Base-by-base conservation (phyloP, 1,284 basidiomycete species). In the Melampsora americana region DNA sequence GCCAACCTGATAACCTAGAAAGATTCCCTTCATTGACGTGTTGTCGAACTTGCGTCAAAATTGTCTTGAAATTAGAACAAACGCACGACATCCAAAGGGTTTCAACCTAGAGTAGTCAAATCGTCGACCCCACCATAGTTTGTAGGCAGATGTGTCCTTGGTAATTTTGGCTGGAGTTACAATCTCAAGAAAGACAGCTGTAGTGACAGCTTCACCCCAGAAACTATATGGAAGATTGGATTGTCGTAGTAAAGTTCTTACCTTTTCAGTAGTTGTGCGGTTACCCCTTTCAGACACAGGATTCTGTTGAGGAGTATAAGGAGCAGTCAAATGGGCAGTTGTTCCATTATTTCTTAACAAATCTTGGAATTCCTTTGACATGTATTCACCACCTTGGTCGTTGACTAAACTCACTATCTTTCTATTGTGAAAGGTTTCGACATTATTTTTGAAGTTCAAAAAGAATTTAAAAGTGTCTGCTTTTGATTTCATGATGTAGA, bases 381-480 rank as follows among this genome's bases (percentile, higher is more conserved):
- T n/a, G n/a, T n/a, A n/a, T n/a, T n/a, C n/a, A n/a, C 82, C 79
- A 48, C 80, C 78, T 79, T 83, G 71, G 78, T 83, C 85, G 77
- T 80, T n/a, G 64, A 80, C 78, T 2, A 82, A 83, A 2, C 83
- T 81, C n/a, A n/a, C n/a, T n/a, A n/a, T n/a, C n/a, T n/a, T n/a
- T n/a, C n/a, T n/a, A n/a, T 72, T 85, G 81, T 79, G 78, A 26
- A 78, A 68, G 28, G 77, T 79, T 66, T 82, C 79, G 5, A 78
- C 78, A 71, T 77, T 73, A 0, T 81, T 79, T 59, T 83, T 81
- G 78, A 81, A 85, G 3, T 77, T 46, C 65, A 80, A 79, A 77
- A 85, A 83, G 12, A 62, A 44, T 30, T 23, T 5, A 32, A 72
- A 65, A 23, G 70, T 32, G n/a, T 72, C 42, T 35, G 70, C 64